Conservation (phyloP, 208 protist genomes). For the Wallacemonas sp. region DNA sequence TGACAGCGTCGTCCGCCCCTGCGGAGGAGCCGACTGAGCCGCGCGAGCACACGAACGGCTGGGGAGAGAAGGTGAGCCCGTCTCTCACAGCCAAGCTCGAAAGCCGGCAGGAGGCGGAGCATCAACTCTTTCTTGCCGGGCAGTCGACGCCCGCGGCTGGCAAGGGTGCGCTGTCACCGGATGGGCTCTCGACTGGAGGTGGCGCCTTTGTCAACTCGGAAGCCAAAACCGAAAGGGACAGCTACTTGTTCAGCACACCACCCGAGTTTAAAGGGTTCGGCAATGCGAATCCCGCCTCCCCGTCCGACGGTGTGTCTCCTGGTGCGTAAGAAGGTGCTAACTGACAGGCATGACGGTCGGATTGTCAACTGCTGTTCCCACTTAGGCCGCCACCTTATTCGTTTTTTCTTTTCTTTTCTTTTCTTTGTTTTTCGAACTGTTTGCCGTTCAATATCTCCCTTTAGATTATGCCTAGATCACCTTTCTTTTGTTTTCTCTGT, state of each 20-base stretch:
- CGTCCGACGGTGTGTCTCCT: slow-evolving; percentile 13
- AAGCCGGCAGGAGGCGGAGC: slow-evolving; percentile 23
- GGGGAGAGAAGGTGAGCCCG: slow-evolving; percentile 11
- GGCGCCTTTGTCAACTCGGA: slow-evolving; percentile 17
- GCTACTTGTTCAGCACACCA: slow-evolving; percentile 68
- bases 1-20: too few relatives aligned
- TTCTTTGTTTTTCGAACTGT: neutral
- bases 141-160: neutral
- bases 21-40: too few relatives aligned
- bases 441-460: neutral
- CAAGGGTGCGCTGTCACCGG: neutral
- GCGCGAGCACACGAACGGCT: neutral
- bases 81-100: slow-evolving; percentile 17
- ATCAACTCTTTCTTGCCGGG: slow-evolving; percentile 19
- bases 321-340: neutral
- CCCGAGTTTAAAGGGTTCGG: slow-evolving; percentile 75
- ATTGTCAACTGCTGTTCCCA: too few relatives aligned
- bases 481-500: neutral
- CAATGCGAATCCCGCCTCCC: slow-evolving; percentile 2
- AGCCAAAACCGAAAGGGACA: slow-evolving; percentile 32
- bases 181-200: neutral
- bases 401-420: neutral
- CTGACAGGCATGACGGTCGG: too few relatives aligned
- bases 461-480: neutral
- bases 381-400: too few relatives aligned